A percentile compares a stretch with the other conserved stretches of the same genome.
phyloP scores from a whole-genome alignment of 208 protist genomes.

The Leishmania guyanensis region DNA sequence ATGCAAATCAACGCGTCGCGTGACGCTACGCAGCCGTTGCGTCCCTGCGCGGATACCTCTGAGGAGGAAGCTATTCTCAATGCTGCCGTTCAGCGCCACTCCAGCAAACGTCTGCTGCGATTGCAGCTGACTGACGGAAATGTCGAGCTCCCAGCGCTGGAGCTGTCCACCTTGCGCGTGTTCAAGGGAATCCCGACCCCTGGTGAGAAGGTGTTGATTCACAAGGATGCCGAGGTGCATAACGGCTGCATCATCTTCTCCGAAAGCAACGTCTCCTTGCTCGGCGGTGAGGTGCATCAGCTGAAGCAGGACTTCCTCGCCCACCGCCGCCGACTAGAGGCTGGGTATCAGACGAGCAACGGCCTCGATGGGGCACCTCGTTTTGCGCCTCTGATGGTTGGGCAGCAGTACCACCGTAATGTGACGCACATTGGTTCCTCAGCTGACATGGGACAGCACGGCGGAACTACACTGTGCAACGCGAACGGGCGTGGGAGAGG shows the following conservation, averaged over 20 bases:
- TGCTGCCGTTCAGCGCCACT: slow-evolving; percentile 51
- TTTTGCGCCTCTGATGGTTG: slow-evolving; percentile 69
- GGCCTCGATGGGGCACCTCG: slow-evolving; percentile 67
- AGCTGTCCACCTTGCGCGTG: slow-evolving; percentile 64
- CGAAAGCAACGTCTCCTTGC: slow-evolving; percentile 50
- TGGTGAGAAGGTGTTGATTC: slow-evolving; percentile 76
- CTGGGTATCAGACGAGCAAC: slow-evolving; percentile 48
- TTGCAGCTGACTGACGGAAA: slow-evolving; percentile 75
- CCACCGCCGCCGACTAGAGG: slow-evolving; percentile 47
- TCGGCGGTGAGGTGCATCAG: slow-evolving; percentile 76
- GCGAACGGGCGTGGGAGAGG: slow-evolving; percentile 9
- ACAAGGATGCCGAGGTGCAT: slow-evolving; percentile 60
- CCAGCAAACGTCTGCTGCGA: slow-evolving; percentile 60
- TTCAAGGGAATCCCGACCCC: slow-evolving; percentile 74
- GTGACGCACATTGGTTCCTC: background rate
- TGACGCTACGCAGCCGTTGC: slow-evolving; percentile 81
- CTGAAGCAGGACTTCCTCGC: slow-evolving; percentile 73
- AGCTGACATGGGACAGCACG: background rate
- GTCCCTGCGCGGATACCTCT: slow-evolving; percentile 59
- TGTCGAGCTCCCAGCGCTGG: slow-evolving; percentile 65
- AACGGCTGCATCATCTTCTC: slow-evolving; percentile 79
- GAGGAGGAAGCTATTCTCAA: slow-evolving; percentile 58
- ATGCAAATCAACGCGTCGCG: slow-evolving; percentile 75
- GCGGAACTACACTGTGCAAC: slow-evolving; percentile 1
- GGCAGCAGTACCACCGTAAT: slow-evolving; percentile 29